Percentiles rank a stretch among this genome's conserved stretches.
phyloP scores from a whole-genome alignment of 331 rosid species.

The Quercus tomentella region DNA sequence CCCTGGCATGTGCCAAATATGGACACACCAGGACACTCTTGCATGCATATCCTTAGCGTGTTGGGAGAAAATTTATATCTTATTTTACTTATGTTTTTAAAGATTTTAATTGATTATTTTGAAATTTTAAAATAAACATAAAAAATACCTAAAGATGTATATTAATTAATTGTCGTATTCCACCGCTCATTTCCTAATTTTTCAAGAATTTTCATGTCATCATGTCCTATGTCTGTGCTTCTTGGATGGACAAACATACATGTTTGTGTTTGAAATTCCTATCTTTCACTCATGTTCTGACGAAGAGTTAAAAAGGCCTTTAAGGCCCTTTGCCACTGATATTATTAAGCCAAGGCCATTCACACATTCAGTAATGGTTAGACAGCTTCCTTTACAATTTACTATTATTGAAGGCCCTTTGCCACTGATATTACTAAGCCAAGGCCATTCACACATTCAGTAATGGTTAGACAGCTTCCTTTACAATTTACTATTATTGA shows the following conservation, averaged over 20 bases:
- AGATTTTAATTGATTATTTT: too few species aligned
- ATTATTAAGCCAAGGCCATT: neutral
- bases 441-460: neutral
- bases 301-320: neutral
- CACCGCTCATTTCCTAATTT: too few species aligned
- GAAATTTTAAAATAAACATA: too few species aligned
- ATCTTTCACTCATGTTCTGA: neutral
- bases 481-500: neutral
- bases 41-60: too few species aligned
- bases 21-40: too few species aligned
- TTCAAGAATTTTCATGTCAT: too few species aligned
- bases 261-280: neutral
- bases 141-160: too few species aligned
- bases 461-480: neutral
- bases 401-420: neutral
- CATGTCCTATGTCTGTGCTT: too few species aligned
- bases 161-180: too few species aligned
- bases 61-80: too few species aligned
- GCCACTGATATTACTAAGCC: neutral
- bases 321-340: neutral
- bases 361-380: neutral
- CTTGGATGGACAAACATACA: neutral
- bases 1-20: too few species aligned
- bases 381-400: neutral
- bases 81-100: too few species aligned